Conservation (phyloP, 305 asterid species). For the Lippia alba region DNA sequence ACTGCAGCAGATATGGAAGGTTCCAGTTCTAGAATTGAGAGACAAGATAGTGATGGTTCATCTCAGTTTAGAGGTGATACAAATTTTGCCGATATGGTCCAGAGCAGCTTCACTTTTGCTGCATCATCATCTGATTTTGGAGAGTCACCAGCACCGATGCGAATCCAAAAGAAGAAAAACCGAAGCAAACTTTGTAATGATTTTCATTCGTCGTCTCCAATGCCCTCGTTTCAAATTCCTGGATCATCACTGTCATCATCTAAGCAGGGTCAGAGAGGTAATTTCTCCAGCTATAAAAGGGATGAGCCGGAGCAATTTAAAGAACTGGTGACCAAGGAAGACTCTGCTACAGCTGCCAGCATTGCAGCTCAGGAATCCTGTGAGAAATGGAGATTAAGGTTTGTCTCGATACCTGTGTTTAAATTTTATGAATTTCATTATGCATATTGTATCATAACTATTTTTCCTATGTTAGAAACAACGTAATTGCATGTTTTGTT, state of each 20-base stretch:
- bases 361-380: conserved; percentile 86
- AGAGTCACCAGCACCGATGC: conserved; percentile 56
- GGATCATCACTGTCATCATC: conserved; percentile 55
- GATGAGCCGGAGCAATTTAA: conserved; percentile 51
- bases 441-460: conserved; percentile 5
- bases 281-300: conserved; percentile 49
- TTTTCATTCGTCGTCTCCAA: conserved; percentile 48
- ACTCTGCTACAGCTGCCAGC: conserved; percentile 52
- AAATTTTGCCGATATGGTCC: conserved; percentile 50
- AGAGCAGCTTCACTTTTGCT: conserved; percentile 64
- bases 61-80: conserved; percentile 49
- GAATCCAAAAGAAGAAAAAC: conserved; percentile 66
- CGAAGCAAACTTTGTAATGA: conserved; percentile 53
- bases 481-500: conserved; percentile 11
- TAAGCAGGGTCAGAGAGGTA: conserved; percentile 51
- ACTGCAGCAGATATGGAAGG: conserved; percentile 75
- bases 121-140: conserved; percentile 66
- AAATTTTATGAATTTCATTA: conserved; percentile 19
- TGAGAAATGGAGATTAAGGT: conserved; percentile 98
- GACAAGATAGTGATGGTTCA: conserved; percentile 65
- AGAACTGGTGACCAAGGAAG: conserved; percentile 50
- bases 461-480: conserved; percentile 20
- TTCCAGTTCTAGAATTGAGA: conserved; percentile 53
- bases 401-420: conserved; percentile 16
- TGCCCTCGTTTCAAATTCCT: conserved; percentile 58